Percentiles rank a stretch among this genome's conserved stretches.
Evolutionary conservation across 805 yeast species (phyloP).

Genomic region (Cyberlindnera maritima): DNA sequence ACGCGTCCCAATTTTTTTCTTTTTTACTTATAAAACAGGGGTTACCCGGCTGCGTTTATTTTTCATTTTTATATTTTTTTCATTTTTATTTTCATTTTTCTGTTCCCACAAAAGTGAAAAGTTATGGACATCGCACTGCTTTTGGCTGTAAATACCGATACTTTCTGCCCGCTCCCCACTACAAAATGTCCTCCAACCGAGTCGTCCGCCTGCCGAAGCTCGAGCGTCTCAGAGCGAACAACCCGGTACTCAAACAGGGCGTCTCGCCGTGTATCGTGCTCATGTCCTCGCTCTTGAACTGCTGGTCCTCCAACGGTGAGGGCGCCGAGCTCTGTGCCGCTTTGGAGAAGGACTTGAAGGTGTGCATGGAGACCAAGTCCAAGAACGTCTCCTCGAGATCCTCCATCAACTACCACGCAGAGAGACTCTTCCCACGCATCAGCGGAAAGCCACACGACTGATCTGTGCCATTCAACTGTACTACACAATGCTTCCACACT

Average conservation of each 20-base stretch:
- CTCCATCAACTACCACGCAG: constrained; percentile 52
- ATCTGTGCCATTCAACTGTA: background rate
- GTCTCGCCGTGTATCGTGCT: constrained; percentile 74
- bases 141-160: too few species aligned
- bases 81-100: too few species aligned
- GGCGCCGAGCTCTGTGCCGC: constrained; percentile 64
- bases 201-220: constrained; percentile 65
- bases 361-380: constrained; percentile 56
- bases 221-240: constrained; percentile 69
- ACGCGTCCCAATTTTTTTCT: background rate
- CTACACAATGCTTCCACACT: background rate
- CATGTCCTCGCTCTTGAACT: constrained; percentile 82
- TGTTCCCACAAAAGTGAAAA: background rate
- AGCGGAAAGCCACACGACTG: constrained; percentile 47
- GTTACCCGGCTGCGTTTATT: too few species aligned
- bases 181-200: constrained; percentile 32
- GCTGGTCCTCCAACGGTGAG: constrained; percentile 97
- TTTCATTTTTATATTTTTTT: too few species aligned
- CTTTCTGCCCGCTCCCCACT: background rate
- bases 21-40: too few species aligned
- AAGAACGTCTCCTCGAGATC: constrained; percentile 32
- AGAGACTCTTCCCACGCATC: constrained; percentile 46
- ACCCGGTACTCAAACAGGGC: constrained; percentile 52
- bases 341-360: constrained; percentile 67
- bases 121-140: background rate